These are phyloP conservation scores for Mycena olivaceomarginata DNA, from an alignment of 768 basidiomycete genomes.

Conservation along the genomic window DNA sequence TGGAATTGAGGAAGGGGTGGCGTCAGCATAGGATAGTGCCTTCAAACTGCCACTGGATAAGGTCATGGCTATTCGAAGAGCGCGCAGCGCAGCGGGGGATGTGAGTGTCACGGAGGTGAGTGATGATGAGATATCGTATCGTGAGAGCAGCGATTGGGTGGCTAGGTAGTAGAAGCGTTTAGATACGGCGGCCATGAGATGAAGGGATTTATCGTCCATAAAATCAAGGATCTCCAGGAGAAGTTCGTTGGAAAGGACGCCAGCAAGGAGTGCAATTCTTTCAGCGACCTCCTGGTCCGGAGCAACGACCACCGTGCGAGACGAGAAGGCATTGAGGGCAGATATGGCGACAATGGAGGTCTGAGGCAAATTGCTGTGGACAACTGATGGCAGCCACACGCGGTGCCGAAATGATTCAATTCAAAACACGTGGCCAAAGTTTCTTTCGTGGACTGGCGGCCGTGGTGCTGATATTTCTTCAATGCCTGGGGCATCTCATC, in stretches of 20 bases:
- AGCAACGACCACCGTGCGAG: conserved; percentile 21
- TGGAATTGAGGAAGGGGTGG: background rate
- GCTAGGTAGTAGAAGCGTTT: conserved; percentile 34
- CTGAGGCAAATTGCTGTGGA: background rate
- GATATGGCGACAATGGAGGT: background rate
- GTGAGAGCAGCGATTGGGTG: conserved; percentile 16
- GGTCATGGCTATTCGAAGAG: conserved; percentile 34
- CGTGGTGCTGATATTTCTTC: too few species aligned
- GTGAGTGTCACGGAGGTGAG: background rate
- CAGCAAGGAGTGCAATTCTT: background rate
- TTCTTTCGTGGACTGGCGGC: too few species aligned
- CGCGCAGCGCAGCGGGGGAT: conserved; percentile 31
- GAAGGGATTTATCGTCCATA: conserved; percentile 33
- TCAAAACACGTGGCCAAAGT: too few species aligned
- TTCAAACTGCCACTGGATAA: background rate
- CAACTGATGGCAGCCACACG: too few species aligned
- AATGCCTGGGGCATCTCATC: too few species aligned
- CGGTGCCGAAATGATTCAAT: too few species aligned
- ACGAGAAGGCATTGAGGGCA: conserved; percentile 13
- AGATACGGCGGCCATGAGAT: conserved; percentile 24
- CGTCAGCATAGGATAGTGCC: background rate
- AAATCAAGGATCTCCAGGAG: conserved; percentile 17
- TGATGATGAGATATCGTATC: conserved; percentile 2
- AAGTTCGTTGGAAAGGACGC: conserved; percentile 32
- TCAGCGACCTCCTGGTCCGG: background rate